Evolutionary conservation across 202 grass and related monocot species (phyloP), one percentile per base, ranked within the genome.

Genomic region (Panicum virgatum): DNA sequence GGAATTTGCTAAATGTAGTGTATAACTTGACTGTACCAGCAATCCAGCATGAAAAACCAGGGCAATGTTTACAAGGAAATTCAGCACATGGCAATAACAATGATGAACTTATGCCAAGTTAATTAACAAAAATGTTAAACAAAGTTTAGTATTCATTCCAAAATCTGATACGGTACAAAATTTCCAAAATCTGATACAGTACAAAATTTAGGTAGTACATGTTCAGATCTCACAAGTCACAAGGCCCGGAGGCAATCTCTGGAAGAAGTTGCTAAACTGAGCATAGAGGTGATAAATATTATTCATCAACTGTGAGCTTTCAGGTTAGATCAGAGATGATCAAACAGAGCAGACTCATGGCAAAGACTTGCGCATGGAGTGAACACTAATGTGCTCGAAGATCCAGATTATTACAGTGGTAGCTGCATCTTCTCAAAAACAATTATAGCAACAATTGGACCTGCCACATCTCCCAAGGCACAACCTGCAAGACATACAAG

Each of bases 391-490:
- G 37, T 7, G 29, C 15, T 39, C 9, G 0, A 52, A 40, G 36
- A 52, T 71, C 51, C 18, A 62, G 39, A 16, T 53, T 76, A 34
- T 73, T 64, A 89, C 44, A 93, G 75, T 13, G 85, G 76, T 62
- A 88, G 79, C 61, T 91, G 85, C 27, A 93, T 26, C 89, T 83
- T 98, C 74, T 98, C 86, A 42, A 95, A 88, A 66, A 89, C n/a
- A 71, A 98, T 39, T 27, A 95, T 62, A 43, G 90, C 90, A 66
- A 88, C 34, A 59, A 95, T 38, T 42, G 96, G 96, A 59, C 92
- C 96, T n/a, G 87, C 90, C 34, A 95, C 89, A 88, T 98, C 96
- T 87, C 96, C 92, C 15, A 98, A 45, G 18, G 89, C 76, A 87
- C 96, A 93, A 62, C 96, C 96, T 98, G 80, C 82, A 88, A 77